phyloP scores from a whole-genome alignment of 139 green algal genomes.

The Tetradesmus obliquus region DNA sequence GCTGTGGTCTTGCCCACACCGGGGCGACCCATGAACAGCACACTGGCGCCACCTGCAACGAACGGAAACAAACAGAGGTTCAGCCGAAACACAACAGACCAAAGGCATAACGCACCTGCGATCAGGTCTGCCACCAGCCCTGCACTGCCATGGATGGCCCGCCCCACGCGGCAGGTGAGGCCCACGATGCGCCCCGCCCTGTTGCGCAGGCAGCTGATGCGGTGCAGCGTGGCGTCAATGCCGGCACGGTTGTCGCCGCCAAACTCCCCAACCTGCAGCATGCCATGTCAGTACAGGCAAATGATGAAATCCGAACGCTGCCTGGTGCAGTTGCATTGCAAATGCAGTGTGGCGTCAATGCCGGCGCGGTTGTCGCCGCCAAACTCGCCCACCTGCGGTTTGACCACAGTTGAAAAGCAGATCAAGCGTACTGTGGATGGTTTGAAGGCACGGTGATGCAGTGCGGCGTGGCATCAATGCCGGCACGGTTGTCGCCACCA shows the following conservation, averaged over 20 bases:
- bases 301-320: not conserved
- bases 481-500: conserved; percentile 92
- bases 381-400: conserved; percentile 80
- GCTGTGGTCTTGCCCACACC: no score
- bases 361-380: conserved; percentile 92
- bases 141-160: conserved; percentile 84
- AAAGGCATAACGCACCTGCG: not conserved
- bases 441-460: conserved; percentile 76
- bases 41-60: no score
- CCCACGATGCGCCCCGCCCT: conserved; percentile 89
- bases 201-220: conserved; percentile 93
- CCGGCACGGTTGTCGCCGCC: conserved; percentile 93
- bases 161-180: conserved; percentile 96
- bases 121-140: conserved; percentile 33
- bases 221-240: conserved; percentile 94
- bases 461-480: conserved; percentile 85
- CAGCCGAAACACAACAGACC: no score
- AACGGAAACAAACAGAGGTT: no score
- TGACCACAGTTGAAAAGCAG: not conserved
- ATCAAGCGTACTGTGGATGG: no score
- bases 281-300: not conserved
- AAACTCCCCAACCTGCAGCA: conserved; percentile 81
- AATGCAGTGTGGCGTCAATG: conserved; percentile 82
- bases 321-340: not conserved
- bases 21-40: no score